Evolutionary conservation across 495 filamentous ascomycete species (phyloP), one percentile per base, ranked within the genome.

Genomic region (Lophiostoma macrostomum): DNA sequence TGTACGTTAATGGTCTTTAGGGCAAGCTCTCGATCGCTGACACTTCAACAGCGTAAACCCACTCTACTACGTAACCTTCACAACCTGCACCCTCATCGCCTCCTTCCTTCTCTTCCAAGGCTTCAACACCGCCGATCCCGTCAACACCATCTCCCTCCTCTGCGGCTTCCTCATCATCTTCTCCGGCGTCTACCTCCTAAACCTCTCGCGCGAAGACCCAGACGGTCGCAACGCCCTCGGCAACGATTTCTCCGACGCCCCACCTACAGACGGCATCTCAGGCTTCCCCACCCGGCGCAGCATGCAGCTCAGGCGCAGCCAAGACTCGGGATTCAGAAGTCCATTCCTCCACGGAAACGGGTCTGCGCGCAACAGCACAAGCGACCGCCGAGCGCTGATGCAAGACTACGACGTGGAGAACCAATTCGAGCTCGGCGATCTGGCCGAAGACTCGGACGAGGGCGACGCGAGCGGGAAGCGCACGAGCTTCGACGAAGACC

Each of bases 11-110:
- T 14, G 38, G 30, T 12, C 27, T 19, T 20, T 16, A 20, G 6
- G n/a, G 1, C 10, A 27, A 5, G 22, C 11, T 14, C 4, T 12
- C 5, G 8, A 39, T 22, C n/a, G 18, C 41, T 50, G 49, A 52
- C 22, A 47, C 6, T 20, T 2, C 12, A n/a, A 19, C 60, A 98
- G 93, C 60, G 93, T 98, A 29, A 98, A 97, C 67, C 93, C 93
- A 1, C 81, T 98, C 28, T 98, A 98, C 76, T 98, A 98, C 70
- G 93, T 98, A 42, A 96, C 91, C n/a, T 98, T 98, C 71, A 98
- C 93, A 4, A 97, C 93, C 5, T 88, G 86, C 27, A 98, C 93
- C 13, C 80, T 98, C 41, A 84, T 85, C 69, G 93, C 93, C 32
- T 96, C 90, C 14, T 97, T 97, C 74, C 95, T 97, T 67, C 87